These are phyloP conservation scores for Platanthera guangdongensis DNA, from an alignment of 106 monocot species.

Conservation along the genomic window DNA sequence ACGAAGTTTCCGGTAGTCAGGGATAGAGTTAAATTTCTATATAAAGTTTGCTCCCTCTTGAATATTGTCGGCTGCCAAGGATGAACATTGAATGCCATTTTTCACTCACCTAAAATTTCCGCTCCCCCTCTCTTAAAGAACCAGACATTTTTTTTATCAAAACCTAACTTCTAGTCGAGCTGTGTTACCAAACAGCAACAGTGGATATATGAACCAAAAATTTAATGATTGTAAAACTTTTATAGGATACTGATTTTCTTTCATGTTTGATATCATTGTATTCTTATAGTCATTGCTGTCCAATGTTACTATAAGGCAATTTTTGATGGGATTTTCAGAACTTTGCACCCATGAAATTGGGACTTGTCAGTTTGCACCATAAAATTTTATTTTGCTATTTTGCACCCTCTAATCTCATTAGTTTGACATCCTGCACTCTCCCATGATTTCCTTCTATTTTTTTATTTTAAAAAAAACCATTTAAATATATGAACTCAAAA, in stretches of 20 bases:
- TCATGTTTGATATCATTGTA: neutral
- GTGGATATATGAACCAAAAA: neutral
- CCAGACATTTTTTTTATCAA: neutral
- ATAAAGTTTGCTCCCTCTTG: neutral
- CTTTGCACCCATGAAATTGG: no score
- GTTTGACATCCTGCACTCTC: no score
- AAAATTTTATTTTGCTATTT: no score
- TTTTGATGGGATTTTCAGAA: no score
- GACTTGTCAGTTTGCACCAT: no score
- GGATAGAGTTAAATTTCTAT: neutral
- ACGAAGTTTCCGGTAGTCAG: neutral
- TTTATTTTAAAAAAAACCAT: no score
- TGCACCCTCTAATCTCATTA: no score
- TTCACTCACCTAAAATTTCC: no score
- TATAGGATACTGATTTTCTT: neutral
- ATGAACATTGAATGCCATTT: no score
- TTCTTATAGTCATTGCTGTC: neutral
- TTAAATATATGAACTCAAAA: no score
- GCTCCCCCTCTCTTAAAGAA: neutral
- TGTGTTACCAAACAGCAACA: neutral
- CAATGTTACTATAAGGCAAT: neutral
- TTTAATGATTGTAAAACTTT: neutral
- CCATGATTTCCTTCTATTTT: no score
- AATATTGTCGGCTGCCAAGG: neutral
- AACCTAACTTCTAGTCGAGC: neutral